Percentiles rank a stretch among this genome's conserved stretches.
Evolutionary conservation across 139 green algal species (phyloP).

Genomic region (Chlorella sp.): DNA sequence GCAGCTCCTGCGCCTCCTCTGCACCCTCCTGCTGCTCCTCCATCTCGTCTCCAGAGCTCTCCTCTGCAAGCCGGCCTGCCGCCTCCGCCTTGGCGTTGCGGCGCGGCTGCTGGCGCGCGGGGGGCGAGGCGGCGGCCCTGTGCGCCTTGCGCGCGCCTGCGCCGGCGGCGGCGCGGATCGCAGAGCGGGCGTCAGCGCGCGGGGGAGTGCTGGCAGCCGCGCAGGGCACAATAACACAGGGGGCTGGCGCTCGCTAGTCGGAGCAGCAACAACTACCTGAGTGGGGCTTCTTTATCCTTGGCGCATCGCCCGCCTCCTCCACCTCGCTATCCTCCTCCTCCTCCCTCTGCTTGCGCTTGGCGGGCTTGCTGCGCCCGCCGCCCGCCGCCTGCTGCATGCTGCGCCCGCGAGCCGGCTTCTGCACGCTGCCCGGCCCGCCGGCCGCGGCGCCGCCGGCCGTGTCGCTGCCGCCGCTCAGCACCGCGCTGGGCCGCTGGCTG

Average conservation of each 20-base stretch:
- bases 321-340: neutral
- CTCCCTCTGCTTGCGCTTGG: neutral
- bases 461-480: no score
- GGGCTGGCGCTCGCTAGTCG: neutral
- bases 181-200: no score
- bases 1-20: neutral
- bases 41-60: neutral
- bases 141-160: neutral
- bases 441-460: no score
- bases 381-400: no score
- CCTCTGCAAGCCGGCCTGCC: neutral
- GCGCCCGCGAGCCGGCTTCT: no score
- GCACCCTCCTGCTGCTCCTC: conserved; percentile 7
- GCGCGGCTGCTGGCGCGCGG: conserved; percentile 22
- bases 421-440: no score
- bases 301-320: neutral
- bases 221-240: no score
- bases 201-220: no score
- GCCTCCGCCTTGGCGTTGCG: conserved; percentile 13
- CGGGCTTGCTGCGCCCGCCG: neutral
- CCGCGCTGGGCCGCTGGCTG: neutral
- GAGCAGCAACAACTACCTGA: neutral
- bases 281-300: neutral
- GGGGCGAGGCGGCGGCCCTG: no score
- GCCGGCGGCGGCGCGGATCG: no score